Percentiles rank a stretch among this genome's conserved stretches.
These are phyloP conservation scores for Eucalyptus marginata DNA, from an alignment of 345 rosid genomes.

Conservation along the genomic window DNA sequence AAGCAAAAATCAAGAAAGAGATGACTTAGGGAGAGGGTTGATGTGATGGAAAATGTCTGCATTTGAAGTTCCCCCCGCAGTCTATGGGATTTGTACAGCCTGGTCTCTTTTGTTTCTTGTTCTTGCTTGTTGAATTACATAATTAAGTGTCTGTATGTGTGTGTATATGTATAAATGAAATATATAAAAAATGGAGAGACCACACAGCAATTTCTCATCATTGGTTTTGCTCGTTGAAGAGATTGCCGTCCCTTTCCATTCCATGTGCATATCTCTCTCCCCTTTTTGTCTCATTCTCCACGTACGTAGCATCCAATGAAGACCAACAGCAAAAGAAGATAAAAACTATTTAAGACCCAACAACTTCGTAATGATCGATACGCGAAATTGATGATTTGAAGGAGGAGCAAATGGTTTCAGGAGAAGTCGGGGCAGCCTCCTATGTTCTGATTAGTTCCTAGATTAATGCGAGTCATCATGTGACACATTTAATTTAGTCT, in stretches of 20 bases:
- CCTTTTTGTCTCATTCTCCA: not conserved
- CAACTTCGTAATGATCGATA: not conserved
- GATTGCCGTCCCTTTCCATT: not conserved
- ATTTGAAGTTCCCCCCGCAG: slow-evolving; percentile 11
- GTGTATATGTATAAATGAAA: not conserved
- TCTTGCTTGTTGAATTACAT: not conserved
- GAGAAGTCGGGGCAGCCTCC: not conserved
- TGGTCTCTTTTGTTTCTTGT: slow-evolving; percentile 1
- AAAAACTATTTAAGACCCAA: not conserved
- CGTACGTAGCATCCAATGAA: not conserved
- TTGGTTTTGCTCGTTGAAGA: not conserved
- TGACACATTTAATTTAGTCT: not conserved
- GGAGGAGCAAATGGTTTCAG: not conserved
- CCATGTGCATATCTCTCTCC: not conserved
- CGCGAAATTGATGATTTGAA: not conserved
- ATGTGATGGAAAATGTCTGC: not conserved
- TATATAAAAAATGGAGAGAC: not conserved
- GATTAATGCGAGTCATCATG: not conserved
- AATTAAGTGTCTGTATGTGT: not conserved
- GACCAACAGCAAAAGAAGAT: not conserved
- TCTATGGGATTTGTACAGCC: slow-evolving; percentile 30
- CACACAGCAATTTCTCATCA: not conserved
- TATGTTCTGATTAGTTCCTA: not conserved
- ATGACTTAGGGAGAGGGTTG: not conserved
- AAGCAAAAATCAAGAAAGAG: not conserved